Evolutionary conservation across 1,284 basidiomycete genomes (phyloP).

Genomic region (Rhodotorula sp.): DNA sequence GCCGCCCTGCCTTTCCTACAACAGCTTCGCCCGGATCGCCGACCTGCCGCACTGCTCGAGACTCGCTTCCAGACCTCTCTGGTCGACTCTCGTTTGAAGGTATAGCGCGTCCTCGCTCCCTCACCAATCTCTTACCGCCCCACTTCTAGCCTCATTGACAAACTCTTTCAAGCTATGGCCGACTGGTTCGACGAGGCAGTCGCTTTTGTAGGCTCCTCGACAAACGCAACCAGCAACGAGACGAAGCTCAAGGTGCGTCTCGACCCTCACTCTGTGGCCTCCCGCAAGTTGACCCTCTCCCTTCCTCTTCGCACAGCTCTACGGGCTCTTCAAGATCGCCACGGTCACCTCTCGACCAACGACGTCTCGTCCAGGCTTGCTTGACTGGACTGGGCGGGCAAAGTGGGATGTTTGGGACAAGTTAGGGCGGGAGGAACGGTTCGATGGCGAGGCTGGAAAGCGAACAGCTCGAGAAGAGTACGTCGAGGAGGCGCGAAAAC

Average conservation of each 20-base stretch:
- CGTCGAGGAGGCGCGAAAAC: background rate
- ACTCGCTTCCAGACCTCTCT: too few species aligned
- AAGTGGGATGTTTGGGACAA: slow-evolving; percentile 84
- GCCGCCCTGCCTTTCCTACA: too few species aligned
- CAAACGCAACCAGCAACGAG: background rate
- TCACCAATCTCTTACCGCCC: background rate
- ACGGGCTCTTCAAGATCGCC: slow-evolving; percentile 78
- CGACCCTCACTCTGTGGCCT: too few species aligned
- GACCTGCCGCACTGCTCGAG: too few species aligned
- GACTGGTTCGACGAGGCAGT: slow-evolving; percentile 20
- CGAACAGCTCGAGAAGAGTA: background rate
- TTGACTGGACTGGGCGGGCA: slow-evolving; percentile 73
- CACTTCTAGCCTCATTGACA: background rate
- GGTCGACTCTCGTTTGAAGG: too few species aligned
- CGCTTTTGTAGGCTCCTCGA: background rate
- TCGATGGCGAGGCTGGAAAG: background rate
- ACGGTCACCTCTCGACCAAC: slow-evolving; percentile 61
- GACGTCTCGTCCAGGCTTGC: slow-evolving; percentile 69
- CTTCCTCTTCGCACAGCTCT: slow-evolving; percentile 60
- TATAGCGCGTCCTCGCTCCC: too few species aligned
- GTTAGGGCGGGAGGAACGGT: slow-evolving; percentile 52
- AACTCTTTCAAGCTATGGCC: background rate
- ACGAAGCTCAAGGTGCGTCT: slow-evolving; percentile 22
- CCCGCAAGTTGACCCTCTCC: background rate
- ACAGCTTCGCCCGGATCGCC: too few species aligned